phyloP scores from a whole-genome alignment of 1,284 basidiomycete species.

The Ceratobasidium sp. region DNA sequence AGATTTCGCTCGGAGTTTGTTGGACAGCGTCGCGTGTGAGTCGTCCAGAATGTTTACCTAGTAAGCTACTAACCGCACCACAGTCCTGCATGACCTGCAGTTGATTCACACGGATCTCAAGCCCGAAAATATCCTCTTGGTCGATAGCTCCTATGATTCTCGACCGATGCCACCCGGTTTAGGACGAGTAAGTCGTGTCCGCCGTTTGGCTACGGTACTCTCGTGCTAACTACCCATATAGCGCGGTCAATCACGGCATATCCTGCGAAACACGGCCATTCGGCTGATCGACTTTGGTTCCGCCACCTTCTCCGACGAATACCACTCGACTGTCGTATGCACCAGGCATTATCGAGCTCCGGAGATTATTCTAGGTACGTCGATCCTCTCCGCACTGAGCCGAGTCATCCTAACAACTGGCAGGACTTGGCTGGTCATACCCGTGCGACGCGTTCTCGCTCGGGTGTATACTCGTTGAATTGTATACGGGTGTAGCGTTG shows the following conservation, averaged over 20 bases:
- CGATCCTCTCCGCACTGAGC: not conserved
- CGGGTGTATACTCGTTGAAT: slow-evolving; percentile 98
- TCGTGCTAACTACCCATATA: not conserved
- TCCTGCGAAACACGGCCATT: slow-evolving; percentile 91
- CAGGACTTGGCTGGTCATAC: slow-evolving; percentile 97
- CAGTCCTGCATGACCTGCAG: slow-evolving; percentile 92
- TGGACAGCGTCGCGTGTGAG: slow-evolving; percentile 95
- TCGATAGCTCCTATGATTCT: slow-evolving; percentile 65
- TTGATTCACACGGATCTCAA: slow-evolving; percentile 99
- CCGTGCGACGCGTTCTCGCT: slow-evolving; percentile 99
- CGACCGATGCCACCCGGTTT: slow-evolving; percentile 34
- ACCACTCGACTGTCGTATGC: slow-evolving; percentile 97
- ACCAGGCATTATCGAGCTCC: slow-evolving; percentile 99
- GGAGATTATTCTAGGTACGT: slow-evolving; percentile 95
- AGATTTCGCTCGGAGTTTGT: slow-evolving; percentile 91
- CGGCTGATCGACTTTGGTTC: slow-evolving; percentile 99
- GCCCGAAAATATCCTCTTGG: slow-evolving; percentile 97
- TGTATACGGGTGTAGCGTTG: slow-evolving; percentile 96
- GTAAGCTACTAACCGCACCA: slow-evolving; percentile 40
- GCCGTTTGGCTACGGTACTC: not conserved
- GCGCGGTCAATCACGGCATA: slow-evolving; percentile 64
- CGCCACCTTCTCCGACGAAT: slow-evolving; percentile 98
- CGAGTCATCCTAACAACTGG: slow-evolving; percentile 22
- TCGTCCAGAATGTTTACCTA: slow-evolving; percentile 51
- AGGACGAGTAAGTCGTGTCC: slow-evolving; percentile 45